Evolutionary conservation across 257 asterid species (phyloP), one percentile per base, ranked within the genome.

Genomic region (Nicotiana obtusifolia): DNA sequence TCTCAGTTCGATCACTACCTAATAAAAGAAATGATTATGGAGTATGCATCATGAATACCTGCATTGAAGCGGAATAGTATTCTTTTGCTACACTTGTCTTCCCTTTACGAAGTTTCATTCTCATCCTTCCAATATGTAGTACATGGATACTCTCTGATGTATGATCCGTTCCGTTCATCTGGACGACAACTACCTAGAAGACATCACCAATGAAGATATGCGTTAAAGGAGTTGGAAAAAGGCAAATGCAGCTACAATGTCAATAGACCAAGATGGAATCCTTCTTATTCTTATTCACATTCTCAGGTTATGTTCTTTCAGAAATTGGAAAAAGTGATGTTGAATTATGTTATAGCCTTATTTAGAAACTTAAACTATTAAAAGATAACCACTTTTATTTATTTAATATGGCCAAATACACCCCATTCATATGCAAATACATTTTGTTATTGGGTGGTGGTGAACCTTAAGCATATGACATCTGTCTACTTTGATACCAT

Each of bases 61-160:
- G 98, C 99, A 95, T 95, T 80, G 97, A 88, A 80, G 90, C 86
- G 83, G 99, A 95, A 81, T 93, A 95, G 76, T 90, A 95, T 81
- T 93, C 99, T 86, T 93, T 95, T 1, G 91, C 91, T 56, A 90
- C 60, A 17, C 93, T 89, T 49, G 94, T 88, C 82, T 93, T 92
- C 82, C 94, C 98, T 85, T 88, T 88, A 85, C 91, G 81, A 64
- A 95, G 99, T 81, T 95, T 95, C 85, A 95, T 85, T 85, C 98
- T 91, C 99, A 95, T 93, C 86, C 94, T 93, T 35, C 98, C 99
- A 11, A 95, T 85, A 76, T 93, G 97, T 64, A 95, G 89, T 64
- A 89, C 93, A 37, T 95, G 98, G 89, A 95, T 91, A 37, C 97
- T 87, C 44, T 87, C 89, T 22, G 92, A 88, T 44, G 88, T 76